Base-by-base conservation (phyloP, 2,329 filamentous ascomycete genomes). In the Huntiella savannae region DNA sequence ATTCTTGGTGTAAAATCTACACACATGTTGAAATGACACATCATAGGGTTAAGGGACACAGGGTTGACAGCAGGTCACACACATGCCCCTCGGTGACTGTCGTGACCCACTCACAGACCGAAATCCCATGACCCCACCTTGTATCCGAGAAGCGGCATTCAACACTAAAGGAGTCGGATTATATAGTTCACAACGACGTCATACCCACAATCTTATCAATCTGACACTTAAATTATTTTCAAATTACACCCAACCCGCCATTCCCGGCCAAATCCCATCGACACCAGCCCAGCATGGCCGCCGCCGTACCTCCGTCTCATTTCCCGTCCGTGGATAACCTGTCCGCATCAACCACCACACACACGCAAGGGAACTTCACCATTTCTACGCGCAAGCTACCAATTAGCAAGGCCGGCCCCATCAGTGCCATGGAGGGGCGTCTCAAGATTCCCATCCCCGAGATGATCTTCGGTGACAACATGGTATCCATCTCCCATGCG, bases 381-480 rank as follows among this genome's bases (percentile, higher is more conserved):
- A 78, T 96, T 60, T 73, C 74, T 22, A 83, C 83, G 46, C 81
- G 85, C 59, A 95, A 95, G 67, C 77, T 91, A 43, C 91, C 91
- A 52, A 98, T 98, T 61, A 81, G 92, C 55, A 95, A 94, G 62
- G 77, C 87, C 40, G 82, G 73, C 4, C 82, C 86, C 43, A 96
- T 98, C 58, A 86, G 94, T 58, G 75, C 74, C 34, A 83, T 98
- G 75, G 78, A 79, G 36, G 69, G 70, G 48, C 75, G 73, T 52
- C 71, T 98, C 46, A 78, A 79, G 28, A 95, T 98, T 58, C 77
- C 88, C 13, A 76, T 88, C 36, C 91, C 91, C 6, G 91, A 98
- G 66, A 98, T 98, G 91, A 98, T 98, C 53, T 98, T 98, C 59
- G 91, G 91, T 51, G 87, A 98, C 67, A 98, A 98, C 61, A 67